A percentile compares a stretch with the other conserved stretches of the same genome.
These are phyloP conservation scores for Eucalyptus curtisii DNA, from an alignment of 345 rosid genomes.

Conservation along the genomic window DNA sequence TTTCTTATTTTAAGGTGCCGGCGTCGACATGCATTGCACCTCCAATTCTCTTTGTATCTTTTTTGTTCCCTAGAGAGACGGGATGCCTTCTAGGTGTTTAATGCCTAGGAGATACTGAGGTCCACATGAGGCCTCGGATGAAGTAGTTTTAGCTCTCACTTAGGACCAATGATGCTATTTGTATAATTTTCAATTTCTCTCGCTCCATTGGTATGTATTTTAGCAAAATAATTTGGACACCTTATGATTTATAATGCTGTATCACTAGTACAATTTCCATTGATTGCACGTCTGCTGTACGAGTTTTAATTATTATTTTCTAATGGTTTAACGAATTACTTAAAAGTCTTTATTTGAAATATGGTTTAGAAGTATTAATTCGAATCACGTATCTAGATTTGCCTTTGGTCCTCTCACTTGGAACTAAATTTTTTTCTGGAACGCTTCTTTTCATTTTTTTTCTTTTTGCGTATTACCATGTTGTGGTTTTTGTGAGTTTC, in stretches of 20 bases:
- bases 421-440: background rate
- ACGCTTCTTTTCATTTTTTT: background rate
- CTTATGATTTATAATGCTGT: background rate
- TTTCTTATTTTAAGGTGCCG: too few relatives aligned
- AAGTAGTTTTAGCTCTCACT: background rate
- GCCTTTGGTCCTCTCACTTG: background rate
- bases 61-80: background rate
- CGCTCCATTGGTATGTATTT: background rate
- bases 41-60: background rate
- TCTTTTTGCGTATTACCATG: background rate
- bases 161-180: too few relatives aligned
- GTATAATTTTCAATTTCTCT: background rate
- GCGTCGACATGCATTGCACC: background rate
- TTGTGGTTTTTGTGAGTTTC: too few relatives aligned
- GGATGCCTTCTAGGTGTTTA: background rate
- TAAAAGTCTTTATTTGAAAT: too few relatives aligned
- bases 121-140: rapidly evolving
- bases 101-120: background rate
- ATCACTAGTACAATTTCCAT: background rate
- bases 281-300: background rate
- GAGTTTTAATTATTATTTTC: too few relatives aligned
- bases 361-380: background rate
- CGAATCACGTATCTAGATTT: background rate
- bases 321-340: background rate
- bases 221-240: background rate